phyloP scores from a whole-genome alignment of 768 basidiomycete genomes.

The Xerocomellus amylosporus region DNA sequence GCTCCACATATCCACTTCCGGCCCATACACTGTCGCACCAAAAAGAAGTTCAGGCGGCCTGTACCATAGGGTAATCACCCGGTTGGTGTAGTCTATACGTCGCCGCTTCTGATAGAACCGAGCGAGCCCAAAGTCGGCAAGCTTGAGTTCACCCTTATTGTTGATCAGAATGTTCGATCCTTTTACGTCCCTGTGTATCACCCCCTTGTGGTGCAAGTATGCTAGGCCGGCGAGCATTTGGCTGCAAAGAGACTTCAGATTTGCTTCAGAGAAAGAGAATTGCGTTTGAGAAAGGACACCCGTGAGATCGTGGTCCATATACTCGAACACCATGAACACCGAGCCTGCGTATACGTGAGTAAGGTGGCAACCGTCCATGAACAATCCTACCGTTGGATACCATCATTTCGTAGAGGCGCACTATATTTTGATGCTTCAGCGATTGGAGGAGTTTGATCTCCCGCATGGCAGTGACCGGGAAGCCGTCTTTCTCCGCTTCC shows the following conservation, averaged over 20 bases:
- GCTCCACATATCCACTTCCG: conserved; percentile 99
- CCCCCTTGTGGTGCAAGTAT: conserved; percentile 92
- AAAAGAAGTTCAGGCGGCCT: conserved; percentile 92
- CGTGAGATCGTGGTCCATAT: conserved; percentile 98
- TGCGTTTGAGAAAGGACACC: conserved; percentile 90
- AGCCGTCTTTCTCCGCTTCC: conserved; percentile 97
- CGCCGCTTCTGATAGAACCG: conserved; percentile 92
- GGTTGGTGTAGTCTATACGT: conserved; percentile 94
- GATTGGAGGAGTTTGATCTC: conserved; percentile 98
- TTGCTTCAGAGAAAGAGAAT: conserved; percentile 78
- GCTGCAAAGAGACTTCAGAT: conserved; percentile 91
- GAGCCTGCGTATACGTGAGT: conserved; percentile 55
- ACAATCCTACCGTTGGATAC: conserved; percentile 79
- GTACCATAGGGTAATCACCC: conserved; percentile 99
- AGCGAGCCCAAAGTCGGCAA: conserved; percentile 96
- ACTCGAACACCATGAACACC: conserved; percentile 99
- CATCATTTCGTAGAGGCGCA: conserved; percentile 96
- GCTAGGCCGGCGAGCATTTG: conserved; percentile 96
- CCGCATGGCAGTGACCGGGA: conserved; percentile 98
- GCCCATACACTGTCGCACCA: conserved; percentile 93
- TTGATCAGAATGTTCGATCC: conserved; percentile 97
- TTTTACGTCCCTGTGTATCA: conserved; percentile 98
- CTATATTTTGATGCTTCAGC: conserved; percentile 84
- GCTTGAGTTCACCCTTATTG: conserved; percentile 87
- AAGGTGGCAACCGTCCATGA: neutral